A percentile compares a stretch with the other conserved stretches of the same genome.
Conservation (phyloP, 1,284 basidiomycete genomes). For the Lignosus rhinocerotis region DNA sequence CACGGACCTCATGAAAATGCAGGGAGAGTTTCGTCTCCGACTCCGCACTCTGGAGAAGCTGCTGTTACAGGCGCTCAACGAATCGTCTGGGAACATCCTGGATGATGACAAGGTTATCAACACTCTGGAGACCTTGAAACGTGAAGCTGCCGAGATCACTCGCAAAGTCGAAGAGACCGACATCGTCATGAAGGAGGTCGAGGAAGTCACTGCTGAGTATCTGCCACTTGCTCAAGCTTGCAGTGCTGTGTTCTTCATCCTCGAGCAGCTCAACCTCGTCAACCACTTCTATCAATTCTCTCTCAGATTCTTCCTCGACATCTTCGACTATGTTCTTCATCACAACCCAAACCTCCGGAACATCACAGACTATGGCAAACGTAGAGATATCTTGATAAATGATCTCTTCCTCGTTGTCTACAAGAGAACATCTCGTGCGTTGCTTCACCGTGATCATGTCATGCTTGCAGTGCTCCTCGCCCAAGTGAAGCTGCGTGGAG, state of each 20-base stretch:
- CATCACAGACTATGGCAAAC: conserved; percentile 71
- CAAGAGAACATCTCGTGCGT: conserved; percentile 86
- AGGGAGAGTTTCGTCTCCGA: conserved; percentile 96
- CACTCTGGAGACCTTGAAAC: conserved; percentile 95
- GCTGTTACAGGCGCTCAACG: conserved; percentile 94
- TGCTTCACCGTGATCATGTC: conserved; percentile 90
- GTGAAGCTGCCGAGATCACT: conserved; percentile 96
- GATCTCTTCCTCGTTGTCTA: conserved; percentile 93
- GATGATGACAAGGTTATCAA: conserved; percentile 99
- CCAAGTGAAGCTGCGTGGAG: conserved; percentile 84
- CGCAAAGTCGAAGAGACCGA: conserved; percentile 98
- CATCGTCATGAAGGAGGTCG: conserved; percentile 93
- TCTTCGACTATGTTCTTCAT: conserved; percentile 93
- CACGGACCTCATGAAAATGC: conserved; percentile 98
- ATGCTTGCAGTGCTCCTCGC: conserved; percentile 90
- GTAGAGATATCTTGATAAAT: conserved; percentile 84
- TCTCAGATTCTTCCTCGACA: conserved; percentile 95
- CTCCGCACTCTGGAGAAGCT: conserved; percentile 93
- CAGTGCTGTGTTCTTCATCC: conserved; percentile 95
- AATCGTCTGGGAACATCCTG: conserved; percentile 95
- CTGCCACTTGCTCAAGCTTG: conserved; percentile 94
- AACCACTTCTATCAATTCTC: conserved; percentile 99
- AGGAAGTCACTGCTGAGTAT: conserved; percentile 94
- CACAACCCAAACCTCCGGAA: conserved; percentile 88
- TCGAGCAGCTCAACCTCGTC: conserved; percentile 92